phyloP scores from a whole-genome alignment of 768 basidiomycete genomes.

The Zangia roseola region DNA sequence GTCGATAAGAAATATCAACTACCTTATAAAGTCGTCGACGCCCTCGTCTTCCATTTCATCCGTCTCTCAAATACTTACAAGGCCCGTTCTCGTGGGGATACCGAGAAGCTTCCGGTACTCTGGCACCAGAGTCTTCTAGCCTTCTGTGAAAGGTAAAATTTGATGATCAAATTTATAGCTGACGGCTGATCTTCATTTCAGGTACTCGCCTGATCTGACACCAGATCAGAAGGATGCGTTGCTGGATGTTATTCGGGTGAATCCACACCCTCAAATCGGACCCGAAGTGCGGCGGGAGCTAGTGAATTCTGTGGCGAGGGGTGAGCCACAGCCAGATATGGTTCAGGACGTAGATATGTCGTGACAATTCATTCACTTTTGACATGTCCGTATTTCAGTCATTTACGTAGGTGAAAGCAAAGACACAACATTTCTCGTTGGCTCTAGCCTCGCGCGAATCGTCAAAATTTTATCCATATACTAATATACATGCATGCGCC shows the following conservation, averaged over 20 bases:
- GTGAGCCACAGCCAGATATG: conserved; percentile 67
- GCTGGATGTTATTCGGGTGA: conserved; percentile 86
- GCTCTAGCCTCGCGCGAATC: background rate
- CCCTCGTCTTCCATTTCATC: conserved; percentile 97
- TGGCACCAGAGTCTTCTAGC: conserved; percentile 98
- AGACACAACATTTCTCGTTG: background rate
- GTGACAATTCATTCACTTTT: conserved; percentile 20
- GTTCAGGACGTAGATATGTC: conserved; percentile 68
- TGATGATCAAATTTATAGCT: background rate
- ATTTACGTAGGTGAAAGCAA: background rate
- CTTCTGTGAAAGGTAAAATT: conserved; percentile 82
- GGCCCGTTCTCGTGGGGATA: conserved; percentile 63
- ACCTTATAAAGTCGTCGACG: conserved; percentile 97
- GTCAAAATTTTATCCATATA: too few species aligned
- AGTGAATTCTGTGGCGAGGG: conserved; percentile 81
- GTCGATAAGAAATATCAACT: conserved; percentile 98
- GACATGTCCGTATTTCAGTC: background rate
- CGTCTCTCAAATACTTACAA: conserved; percentile 91
- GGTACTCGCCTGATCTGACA: conserved; percentile 91
- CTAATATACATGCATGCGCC: too few species aligned
- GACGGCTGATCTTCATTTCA: conserved; percentile 30
- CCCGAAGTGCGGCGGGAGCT: conserved; percentile 90
- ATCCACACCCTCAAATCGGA: conserved; percentile 85
- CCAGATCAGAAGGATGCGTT: conserved; percentile 97
- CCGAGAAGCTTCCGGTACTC: conserved; percentile 87